Conservation (phyloP, 345 rosid genomes). For the Eucalyptus albens region DNA sequence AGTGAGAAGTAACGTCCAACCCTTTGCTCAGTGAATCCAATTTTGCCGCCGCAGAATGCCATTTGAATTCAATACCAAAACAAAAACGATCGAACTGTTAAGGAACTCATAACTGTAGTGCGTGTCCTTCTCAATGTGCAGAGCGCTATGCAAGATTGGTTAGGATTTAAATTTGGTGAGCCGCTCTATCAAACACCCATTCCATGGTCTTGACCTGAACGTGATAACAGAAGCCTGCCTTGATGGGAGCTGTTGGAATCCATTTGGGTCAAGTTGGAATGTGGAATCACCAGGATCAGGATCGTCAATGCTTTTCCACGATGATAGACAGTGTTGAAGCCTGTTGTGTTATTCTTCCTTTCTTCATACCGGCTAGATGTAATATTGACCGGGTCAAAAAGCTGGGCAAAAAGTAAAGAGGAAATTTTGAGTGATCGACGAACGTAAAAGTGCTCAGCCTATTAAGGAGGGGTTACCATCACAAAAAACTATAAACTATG, state of each 20-base stretch:
- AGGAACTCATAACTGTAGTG: conserved; percentile 1
- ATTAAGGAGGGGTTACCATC: no score
- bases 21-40: conserved; percentile 12
- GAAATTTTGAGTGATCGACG: no score
- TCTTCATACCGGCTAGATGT: no score
- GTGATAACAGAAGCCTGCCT: background rate
- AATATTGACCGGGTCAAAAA: no score
- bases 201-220: background rate
- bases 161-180: no score
- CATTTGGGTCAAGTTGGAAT: conserved; percentile 2
- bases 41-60: conserved; percentile 12
- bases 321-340: background rate
- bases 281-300: conserved; percentile 11
- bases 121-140: conserved; percentile 11
- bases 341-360: no score
- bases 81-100: conserved; percentile 1
- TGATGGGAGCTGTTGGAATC: conserved; percentile 18
- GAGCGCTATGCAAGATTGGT: background rate
- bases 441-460: no score
- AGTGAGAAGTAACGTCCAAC: conserved; percentile 12
- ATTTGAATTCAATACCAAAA: conserved; percentile 1
- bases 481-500: no score
- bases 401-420: no score
- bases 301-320: background rate
- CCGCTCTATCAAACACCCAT: no score